Percentiles rank a stretch among this genome's conserved stretches.
Conservation (phyloP, 2,329 filamentous ascomycete species). For the Trichoderma koningii region DNA sequence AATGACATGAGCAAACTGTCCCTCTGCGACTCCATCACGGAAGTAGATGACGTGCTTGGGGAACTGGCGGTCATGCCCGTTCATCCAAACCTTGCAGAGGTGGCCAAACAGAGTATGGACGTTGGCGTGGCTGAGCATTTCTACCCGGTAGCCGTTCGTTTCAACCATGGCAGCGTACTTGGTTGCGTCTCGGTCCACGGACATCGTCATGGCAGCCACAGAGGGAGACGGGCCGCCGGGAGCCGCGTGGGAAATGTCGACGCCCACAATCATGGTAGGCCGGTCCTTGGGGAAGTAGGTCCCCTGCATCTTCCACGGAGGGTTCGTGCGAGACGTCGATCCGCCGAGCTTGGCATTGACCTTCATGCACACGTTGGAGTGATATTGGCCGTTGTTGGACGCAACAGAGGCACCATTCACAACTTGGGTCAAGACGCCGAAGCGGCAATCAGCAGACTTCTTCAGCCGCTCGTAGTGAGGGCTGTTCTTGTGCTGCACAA, state of each 20-base stretch:
- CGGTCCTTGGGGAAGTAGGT: conserved; percentile 48
- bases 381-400: conserved; percentile 77
- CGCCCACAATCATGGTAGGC: conserved; percentile 80
- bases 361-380: conserved; percentile 94
- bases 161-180: conserved; percentile 78
- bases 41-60: conserved; percentile 87
- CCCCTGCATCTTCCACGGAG: conserved; percentile 38
- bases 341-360: conserved; percentile 95
- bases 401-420: conserved; percentile 70
- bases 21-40: conserved; percentile 88
- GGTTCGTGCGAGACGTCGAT: conserved; percentile 58
- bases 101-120: conserved; percentile 65
- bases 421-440: conserved; percentile 80
- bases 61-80: conserved; percentile 43
- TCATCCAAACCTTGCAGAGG: conserved; percentile 67
- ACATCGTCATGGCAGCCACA: conserved; percentile 85
- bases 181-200: conserved; percentile 69
- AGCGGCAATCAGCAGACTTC: conserved; percentile 83
- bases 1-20: conserved; percentile 79
- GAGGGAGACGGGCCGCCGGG: conserved; percentile 69
- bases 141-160: conserved; percentile 78
- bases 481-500: conserved; percentile 71
- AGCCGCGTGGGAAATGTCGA: conserved; percentile 84
- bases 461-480: conserved; percentile 83
- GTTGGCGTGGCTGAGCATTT: conserved; percentile 73